Percentiles rank a stretch among this genome's conserved stretches.
Evolutionary conservation across 2,329 filamentous ascomycete species (phyloP).

Genomic region (Aspergillus fumigatus): DNA sequence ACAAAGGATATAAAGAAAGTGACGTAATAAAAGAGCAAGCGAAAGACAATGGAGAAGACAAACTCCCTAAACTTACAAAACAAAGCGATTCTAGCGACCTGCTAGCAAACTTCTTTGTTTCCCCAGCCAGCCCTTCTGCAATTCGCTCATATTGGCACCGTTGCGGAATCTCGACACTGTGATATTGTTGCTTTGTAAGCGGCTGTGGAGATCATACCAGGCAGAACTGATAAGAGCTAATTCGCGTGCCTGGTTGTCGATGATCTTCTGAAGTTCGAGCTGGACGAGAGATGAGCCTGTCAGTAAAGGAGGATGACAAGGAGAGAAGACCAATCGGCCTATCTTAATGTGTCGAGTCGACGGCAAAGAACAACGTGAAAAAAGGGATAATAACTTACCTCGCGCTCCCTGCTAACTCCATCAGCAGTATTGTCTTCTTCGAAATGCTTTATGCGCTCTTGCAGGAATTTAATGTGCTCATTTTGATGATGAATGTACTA

Average conservation of each 20-base stretch:
- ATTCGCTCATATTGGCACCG: constrained; percentile 32
- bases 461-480: constrained; percentile 39
- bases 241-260: constrained; percentile 40
- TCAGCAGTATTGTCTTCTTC: constrained; percentile 33
- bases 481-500: constrained; percentile 43
- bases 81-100: constrained; percentile 21
- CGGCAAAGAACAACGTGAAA: not conserved
- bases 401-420: constrained; percentile 36
- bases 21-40: not conserved
- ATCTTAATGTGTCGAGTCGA: not conserved
- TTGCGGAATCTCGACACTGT: constrained; percentile 38
- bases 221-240: constrained; percentile 43
- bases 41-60: not conserved
- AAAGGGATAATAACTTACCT: constrained; percentile 26
- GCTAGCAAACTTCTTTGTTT: constrained; percentile 42
- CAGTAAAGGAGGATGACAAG: constrained; percentile 6
- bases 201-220: constrained; percentile 45
- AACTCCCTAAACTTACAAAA: not conserved
- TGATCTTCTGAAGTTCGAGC: constrained; percentile 38
- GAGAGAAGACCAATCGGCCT: not conserved
- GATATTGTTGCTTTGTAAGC: constrained; percentile 42
- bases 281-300: constrained; percentile 16
- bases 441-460: constrained; percentile 37
- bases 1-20: not conserved
- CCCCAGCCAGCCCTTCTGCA: constrained; percentile 42